Evolutionary conservation across 192 early-diverging fungal genomes (phyloP).

Genomic region (Funneliformis mosseae): DNA sequence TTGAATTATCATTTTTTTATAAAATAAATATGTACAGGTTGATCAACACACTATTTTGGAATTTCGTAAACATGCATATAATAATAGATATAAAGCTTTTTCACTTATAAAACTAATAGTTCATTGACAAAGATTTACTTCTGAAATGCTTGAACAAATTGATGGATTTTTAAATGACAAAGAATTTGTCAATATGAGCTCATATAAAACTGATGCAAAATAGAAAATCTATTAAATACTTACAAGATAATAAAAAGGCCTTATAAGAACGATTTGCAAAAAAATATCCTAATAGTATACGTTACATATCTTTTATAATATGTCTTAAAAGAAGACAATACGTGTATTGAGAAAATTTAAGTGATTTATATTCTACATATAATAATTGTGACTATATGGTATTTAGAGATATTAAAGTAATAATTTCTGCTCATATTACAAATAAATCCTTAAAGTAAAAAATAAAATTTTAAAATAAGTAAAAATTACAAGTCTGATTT

Average conservation of each 20-base stretch:
- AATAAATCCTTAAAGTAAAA: not conserved
- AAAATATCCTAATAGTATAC: not conserved
- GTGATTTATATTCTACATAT: not conserved
- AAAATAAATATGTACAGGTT: not conserved
- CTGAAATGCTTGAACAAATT: conserved; percentile 15
- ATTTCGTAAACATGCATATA: not conserved
- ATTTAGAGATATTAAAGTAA: conserved; percentile 14
- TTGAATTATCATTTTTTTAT: not conserved
- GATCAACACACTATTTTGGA: not conserved
- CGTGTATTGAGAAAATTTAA: not conserved
- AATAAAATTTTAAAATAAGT: not conserved
- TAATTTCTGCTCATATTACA: not conserved
- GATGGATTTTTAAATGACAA: not conserved
- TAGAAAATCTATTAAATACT: too few relatives aligned
- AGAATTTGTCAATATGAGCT: too few relatives aligned
- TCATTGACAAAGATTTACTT: not conserved
- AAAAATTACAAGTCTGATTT: not conserved
- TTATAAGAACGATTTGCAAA: too few relatives aligned
- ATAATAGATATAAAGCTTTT: not conserved
- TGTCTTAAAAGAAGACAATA: not conserved
- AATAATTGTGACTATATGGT: conserved; percentile 12
- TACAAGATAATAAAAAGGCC: too few relatives aligned
- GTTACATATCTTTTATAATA: not conserved
- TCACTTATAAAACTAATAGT: not conserved
- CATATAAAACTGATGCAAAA: too few relatives aligned